Conservation (phyloP, 306 rosid genomes). For the Quercus variabilis region DNA sequence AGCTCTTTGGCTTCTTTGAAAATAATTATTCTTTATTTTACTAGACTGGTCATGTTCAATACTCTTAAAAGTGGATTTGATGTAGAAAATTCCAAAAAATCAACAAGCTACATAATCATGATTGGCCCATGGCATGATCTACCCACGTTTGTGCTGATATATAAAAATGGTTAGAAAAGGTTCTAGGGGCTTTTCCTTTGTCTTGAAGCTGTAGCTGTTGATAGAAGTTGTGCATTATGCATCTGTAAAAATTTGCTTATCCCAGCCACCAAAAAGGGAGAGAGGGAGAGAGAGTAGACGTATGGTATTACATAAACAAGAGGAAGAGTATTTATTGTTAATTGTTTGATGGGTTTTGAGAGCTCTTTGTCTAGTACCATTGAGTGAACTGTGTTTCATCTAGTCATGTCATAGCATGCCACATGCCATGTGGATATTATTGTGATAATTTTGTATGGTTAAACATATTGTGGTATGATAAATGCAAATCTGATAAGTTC, state of each 20-base stretch:
- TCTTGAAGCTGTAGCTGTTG: not conserved
- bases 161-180: no score
- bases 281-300: not conserved
- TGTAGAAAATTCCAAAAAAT: not conserved
- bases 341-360: not conserved
- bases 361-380: not conserved
- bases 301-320: not conserved
- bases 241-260: not conserved
- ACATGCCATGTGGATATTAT: not conserved
- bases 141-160: not conserved
- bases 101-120: not conserved
- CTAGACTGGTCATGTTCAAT: not conserved
- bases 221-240: not conserved
- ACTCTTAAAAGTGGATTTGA: not conserved
- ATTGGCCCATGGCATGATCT: not conserved
- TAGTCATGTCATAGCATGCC: not conserved
- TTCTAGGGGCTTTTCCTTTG: no score
- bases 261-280: not conserved
- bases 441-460: not conserved
- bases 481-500: not conserved
- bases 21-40: not conserved
- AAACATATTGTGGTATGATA: not conserved
- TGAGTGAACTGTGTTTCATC: not conserved
- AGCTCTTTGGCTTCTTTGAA: not conserved
- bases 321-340: not conserved